Base-by-base conservation (phyloP, 192 early-diverging fungal genomes). In the Backusella psychrophila region DNA sequence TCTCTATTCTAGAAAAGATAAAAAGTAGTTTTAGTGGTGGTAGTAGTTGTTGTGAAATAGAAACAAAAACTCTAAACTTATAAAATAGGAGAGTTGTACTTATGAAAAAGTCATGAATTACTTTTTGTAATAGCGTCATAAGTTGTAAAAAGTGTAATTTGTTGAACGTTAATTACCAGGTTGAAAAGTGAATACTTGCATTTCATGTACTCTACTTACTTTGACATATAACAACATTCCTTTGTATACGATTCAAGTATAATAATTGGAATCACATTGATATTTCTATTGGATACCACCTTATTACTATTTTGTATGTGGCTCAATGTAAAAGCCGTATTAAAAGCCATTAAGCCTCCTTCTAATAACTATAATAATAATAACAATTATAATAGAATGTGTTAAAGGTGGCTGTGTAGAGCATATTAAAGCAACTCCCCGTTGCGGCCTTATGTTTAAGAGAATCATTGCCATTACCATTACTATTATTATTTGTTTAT, bases 111-210 rank as follows among this genome's bases (percentile, higher is more conserved):
- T 26, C 21, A 53, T n/a, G n/a, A n/a, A 19, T 52, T 53, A 53
- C 6, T 53, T 53, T 19, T 23, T 19, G 8, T 52, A 17, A 59
- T 59, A 59, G 53, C 53, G 23, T 59, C 56, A 63, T 63, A 63
- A 63, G 56, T 26, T 63, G 56, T 63, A 63, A 63, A 63, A 63
- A 63, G 12, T 63, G 56, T 63, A 29, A 29, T 63, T 63, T 63
- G 29, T 63, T 29, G 26, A 63, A 63, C 56, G 56, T 29, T 63
- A 63, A 63, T 63, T 63, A 63, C 56, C 56, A 63, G 56, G 56
- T 31, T 63, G 23, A 6, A 49, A 49, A 49, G 15, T 1, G 46
- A 49, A 49, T 49, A 49, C 26, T 53, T 63, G n/a, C 3, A 29
- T 26, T 33, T 26, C 3, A 26, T 63, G 9, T 29, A 12, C 23